Evolutionary conservation across 2,329 filamentous ascomycete genomes (phyloP).

Genomic region (Trichoderma sp.): DNA sequence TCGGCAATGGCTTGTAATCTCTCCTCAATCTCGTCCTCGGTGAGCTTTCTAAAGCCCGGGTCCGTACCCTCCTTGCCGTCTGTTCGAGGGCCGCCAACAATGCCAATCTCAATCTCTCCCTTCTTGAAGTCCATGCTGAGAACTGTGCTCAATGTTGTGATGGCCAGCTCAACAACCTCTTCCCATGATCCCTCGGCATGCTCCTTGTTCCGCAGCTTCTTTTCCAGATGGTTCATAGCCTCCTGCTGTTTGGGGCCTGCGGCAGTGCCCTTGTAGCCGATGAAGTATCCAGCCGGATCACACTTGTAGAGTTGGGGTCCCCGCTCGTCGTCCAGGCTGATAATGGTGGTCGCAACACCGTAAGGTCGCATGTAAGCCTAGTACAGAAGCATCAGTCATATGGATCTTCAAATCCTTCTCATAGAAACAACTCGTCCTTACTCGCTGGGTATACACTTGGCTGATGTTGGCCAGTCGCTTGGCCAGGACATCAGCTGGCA

Average conservation of each 20-base stretch:
- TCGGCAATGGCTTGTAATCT: slow-evolving; percentile 96
- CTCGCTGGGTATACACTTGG: slow-evolving; percentile 97
- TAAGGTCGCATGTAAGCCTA: slow-evolving; percentile 96
- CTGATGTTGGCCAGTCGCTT: slow-evolving; percentile 99
- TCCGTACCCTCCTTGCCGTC: slow-evolving; percentile 85
- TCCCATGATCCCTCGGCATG: slow-evolving; percentile 90
- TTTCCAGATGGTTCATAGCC: slow-evolving; percentile 96
- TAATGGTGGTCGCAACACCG: slow-evolving; percentile 91
- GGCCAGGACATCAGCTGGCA: slow-evolving; percentile 95
- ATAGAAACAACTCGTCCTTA: slow-evolving; percentile 46
- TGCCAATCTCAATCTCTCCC: slow-evolving; percentile 95
- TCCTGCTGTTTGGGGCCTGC: slow-evolving; percentile 98
- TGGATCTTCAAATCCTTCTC: not conserved
- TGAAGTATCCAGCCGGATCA: slow-evolving; percentile 96
- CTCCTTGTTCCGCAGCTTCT: slow-evolving; percentile 99
- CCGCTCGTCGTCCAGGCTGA: slow-evolving; percentile 88
- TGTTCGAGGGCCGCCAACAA: slow-evolving; percentile 83
- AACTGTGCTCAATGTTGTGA: slow-evolving; percentile 92
- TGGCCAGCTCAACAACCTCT: slow-evolving; percentile 95
- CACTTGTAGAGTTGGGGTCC: slow-evolving; percentile 98
- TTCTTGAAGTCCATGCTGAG: slow-evolving; percentile 99
- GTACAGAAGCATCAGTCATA: slow-evolving; percentile 28
- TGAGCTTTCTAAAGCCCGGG: slow-evolving; percentile 81
- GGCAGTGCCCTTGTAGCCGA: slow-evolving; percentile 96
- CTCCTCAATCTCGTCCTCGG: slow-evolving; percentile 98